A percentile compares a stretch with the other conserved stretches of the same genome.
Evolutionary conservation across 108 stramenopile species (phyloP).

Genomic region (Nannochloropsis oceanica): DNA sequence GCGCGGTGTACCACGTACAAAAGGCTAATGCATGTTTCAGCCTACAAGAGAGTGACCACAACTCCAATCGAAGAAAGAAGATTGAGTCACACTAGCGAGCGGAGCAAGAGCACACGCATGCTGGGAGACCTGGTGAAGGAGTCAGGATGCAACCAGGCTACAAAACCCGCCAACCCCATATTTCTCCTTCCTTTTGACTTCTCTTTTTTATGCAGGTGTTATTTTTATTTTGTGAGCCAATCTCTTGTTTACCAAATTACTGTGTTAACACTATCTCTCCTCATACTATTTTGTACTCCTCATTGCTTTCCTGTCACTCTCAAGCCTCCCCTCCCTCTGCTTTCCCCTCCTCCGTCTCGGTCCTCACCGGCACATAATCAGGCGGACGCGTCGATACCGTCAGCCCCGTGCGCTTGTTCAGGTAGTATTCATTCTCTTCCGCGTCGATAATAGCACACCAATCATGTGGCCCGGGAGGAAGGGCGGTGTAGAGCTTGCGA

Average conservation of each 20-base stretch:
- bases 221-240: not conserved
- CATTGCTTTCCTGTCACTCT: not conserved
- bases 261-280: not conserved
- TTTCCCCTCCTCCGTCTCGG: not conserved
- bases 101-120: not conserved
- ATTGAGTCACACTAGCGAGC: not conserved
- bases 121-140: not conserved
- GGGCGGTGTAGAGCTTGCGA: not conserved
- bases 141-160: not conserved
- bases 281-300: not conserved
- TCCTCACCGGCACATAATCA: not conserved
- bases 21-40: too few species aligned
- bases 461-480: not conserved
- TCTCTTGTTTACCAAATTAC: not conserved
- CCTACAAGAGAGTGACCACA: too few species aligned
- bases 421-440: not conserved
- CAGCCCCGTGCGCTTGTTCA: not conserved
- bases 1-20: too few species aligned
- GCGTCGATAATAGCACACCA: not conserved
- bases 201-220: not conserved
- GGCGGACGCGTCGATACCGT: not conserved
- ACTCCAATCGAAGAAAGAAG: too few species aligned
- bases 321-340: not conserved
- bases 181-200: not conserved
- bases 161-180: not conserved